A percentile compares a stretch with the other conserved stretches of the same genome.
Conservation (phyloP, 805 yeast species). For the Candida corydali region DNA sequence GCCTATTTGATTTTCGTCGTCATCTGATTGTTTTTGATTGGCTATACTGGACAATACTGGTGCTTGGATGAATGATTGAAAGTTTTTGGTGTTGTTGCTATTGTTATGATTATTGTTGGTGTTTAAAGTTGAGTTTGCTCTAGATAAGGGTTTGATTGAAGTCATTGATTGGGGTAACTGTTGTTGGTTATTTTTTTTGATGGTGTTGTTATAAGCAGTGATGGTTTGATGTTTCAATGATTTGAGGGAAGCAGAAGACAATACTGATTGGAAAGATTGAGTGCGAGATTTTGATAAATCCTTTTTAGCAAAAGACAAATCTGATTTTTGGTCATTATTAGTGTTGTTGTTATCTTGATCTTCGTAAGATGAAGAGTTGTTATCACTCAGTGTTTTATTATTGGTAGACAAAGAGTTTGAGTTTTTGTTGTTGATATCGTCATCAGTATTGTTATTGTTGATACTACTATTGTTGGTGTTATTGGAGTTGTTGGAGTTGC, state of each 20-base stretch:
- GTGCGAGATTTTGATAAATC: slow-evolving; percentile 31
- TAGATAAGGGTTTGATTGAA: slow-evolving; percentile 4
- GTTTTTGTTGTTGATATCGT: too few species aligned
- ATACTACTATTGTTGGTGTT: too few species aligned
- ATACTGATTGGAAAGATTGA: slow-evolving; percentile 41
- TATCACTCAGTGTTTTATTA: slow-evolving; percentile 1
- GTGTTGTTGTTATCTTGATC: neutral
- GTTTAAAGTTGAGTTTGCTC: slow-evolving; percentile 19
- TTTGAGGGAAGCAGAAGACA: slow-evolving; percentile 41
- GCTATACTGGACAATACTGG: slow-evolving; percentile 39
- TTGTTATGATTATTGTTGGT: too few species aligned
- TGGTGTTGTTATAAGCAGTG: slow-evolving; percentile 9
- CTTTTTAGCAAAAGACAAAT: slow-evolving; percentile 34
- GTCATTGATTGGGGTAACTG: neutral
- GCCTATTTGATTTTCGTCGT: slow-evolving; percentile 35
- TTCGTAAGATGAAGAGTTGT: slow-evolving; percentile 1
- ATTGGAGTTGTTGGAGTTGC: too few species aligned
- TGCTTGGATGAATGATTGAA: slow-evolving; percentile 44
- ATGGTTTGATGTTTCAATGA: slow-evolving; percentile 23
- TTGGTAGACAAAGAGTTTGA: too few species aligned
- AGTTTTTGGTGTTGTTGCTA: slow-evolving; percentile 24
- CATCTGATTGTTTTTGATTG: slow-evolving; percentile 21
- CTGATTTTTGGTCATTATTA: slow-evolving; percentile 7
- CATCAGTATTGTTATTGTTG: neutral
- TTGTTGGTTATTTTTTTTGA: slow-evolving; percentile 7